phyloP scores from a whole-genome alignment of 179 eudicot genomes.

The Silene noctiflora region DNA sequence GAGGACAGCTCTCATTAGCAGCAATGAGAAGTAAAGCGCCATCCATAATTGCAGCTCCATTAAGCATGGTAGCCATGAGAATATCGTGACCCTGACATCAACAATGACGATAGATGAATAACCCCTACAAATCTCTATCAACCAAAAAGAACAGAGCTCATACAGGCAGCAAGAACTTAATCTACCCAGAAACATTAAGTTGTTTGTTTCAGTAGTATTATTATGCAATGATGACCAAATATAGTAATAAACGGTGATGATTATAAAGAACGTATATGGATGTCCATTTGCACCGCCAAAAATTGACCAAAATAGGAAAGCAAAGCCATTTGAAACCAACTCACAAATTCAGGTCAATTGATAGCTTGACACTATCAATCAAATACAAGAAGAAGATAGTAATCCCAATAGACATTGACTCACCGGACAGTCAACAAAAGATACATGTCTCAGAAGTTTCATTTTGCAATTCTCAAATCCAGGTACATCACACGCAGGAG shows the following conservation, averaged over 20 bases:
- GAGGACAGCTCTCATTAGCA: conserved; percentile 96
- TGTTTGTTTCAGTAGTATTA: background rate
- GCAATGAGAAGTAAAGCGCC: conserved; percentile 97
- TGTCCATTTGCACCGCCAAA: background rate
- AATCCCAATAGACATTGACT: conserved; percentile 11
- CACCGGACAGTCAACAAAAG: conserved; percentile 98
- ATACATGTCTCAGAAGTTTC: conserved; percentile 90
- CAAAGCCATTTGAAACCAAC: background rate
- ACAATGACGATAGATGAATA: conserved; percentile 8
- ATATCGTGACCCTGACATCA: conserved; percentile 81
- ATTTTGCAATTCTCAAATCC: conserved; percentile 86
- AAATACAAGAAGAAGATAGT: background rate
- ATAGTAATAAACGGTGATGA: too few relatives aligned
- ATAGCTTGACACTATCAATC: background rate
- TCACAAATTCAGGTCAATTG: background rate
- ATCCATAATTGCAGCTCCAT: conserved; percentile 98
- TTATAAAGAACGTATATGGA: too few relatives aligned
- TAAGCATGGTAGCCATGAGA: conserved; percentile 99
- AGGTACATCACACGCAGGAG: conserved; percentile 87
- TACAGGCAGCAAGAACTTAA: background rate
- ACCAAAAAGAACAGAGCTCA: background rate
- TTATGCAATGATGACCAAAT: background rate
- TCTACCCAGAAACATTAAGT: background rate
- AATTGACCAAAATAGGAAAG: background rate
- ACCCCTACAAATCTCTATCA: background rate